Conservation (phyloP, 2,329 filamentous ascomycete species). For the Diaporthe sp. region DNA sequence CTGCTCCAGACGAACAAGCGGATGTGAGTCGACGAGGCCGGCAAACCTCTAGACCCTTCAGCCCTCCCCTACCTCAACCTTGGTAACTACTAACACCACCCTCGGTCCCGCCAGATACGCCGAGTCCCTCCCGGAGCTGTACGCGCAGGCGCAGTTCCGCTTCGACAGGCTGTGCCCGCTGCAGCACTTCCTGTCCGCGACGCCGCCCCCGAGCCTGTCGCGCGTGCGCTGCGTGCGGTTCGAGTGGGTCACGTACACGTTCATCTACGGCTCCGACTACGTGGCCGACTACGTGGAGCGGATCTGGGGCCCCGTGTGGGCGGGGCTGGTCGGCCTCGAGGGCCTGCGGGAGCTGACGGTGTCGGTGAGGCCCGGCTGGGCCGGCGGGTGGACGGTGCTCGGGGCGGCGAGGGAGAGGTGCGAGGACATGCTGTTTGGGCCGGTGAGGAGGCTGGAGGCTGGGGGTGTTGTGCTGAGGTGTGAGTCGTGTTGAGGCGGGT, state of each 20-base stretch:
- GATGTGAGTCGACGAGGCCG: not conserved
- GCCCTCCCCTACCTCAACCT: too few species aligned
- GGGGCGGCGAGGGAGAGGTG: slow-evolving; percentile 24
- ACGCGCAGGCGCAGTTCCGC: slow-evolving; percentile 16
- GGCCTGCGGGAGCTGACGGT: slow-evolving; percentile 14
- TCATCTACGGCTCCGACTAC: slow-evolving; percentile 30
- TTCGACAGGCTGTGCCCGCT: slow-evolving; percentile 27
- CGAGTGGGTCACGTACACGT: slow-evolving; percentile 28
- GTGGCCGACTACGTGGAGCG: slow-evolving; percentile 19
- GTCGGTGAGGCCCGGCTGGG: slow-evolving; percentile 10
- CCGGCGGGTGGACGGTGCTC: slow-evolving; percentile 11
- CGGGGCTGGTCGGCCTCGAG: not conserved
- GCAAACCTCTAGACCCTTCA: not conserved
- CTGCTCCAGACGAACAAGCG: slow-evolving; percentile 17
- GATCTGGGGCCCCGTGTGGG: slow-evolving; percentile 15
- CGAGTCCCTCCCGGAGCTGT: slow-evolving; percentile 4
- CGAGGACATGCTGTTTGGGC: slow-evolving; percentile 11
- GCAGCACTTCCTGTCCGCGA: slow-evolving; percentile 19
- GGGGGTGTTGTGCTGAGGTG: slow-evolving; percentile 16
- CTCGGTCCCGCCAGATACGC: not conserved
- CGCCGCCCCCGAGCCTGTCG: not conserved
- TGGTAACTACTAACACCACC: not conserved
- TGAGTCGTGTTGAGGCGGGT: slow-evolving; percentile 4
- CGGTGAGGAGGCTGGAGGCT: slow-evolving; percentile 4
- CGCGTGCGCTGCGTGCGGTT: slow-evolving; percentile 11